Base-by-base conservation (phyloP, 2,329 filamentous ascomycete species). In the Colletotrichum aenigma region DNA sequence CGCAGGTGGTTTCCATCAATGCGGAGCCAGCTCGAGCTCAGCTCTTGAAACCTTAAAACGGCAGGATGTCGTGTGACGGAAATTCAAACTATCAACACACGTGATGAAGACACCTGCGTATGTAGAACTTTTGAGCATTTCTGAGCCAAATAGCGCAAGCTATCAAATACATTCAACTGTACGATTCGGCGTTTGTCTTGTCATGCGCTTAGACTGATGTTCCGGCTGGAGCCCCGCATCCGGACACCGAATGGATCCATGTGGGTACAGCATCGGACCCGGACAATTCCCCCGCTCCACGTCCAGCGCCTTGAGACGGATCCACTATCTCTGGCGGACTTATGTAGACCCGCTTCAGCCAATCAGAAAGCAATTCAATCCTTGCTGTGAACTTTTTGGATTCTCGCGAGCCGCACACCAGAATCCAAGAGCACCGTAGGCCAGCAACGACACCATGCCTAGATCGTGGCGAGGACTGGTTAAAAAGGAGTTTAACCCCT, bases 391-490 rank as follows among this genome's bases (percentile, higher is more conserved):
- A 71, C 71, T 72, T 75, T 77, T 77, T 77, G 55, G 71, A 75
- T 69, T 55, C 73, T 66, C 62, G 38, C 48, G 73, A 66, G 21
- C 60, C 38, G 56, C 26, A 61, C 15, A 66, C 12, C 16, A 70
- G 55, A 52, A 58, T 34, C 38, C 21, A 18, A 30, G 26, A 67
- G 26, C 24, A 72, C 32, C 34, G 28, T 70, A 73, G 43, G 66
- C 26, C 69, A 71, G 43, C 62, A 30, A 70, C 66, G 65, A 65
- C 80, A 82, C 78, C 75, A 87, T 87, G 38, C 38, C 18, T 48
- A 48, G 36, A 38, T 38, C 36, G 36, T 38, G 36, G 36, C 15
- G 36, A 38, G 36, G 36, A 38, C 36, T 38, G 36, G 36, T 38
- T 38, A 38, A 38, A 18, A 38, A 38, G 36, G 36, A 38, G 36